Percentiles rank a stretch among this genome's conserved stretches.
These are phyloP conservation scores for Macrocystidia cucumis DNA, from an alignment of 1,284 basidiomycete species.

Conservation along the genomic window DNA sequence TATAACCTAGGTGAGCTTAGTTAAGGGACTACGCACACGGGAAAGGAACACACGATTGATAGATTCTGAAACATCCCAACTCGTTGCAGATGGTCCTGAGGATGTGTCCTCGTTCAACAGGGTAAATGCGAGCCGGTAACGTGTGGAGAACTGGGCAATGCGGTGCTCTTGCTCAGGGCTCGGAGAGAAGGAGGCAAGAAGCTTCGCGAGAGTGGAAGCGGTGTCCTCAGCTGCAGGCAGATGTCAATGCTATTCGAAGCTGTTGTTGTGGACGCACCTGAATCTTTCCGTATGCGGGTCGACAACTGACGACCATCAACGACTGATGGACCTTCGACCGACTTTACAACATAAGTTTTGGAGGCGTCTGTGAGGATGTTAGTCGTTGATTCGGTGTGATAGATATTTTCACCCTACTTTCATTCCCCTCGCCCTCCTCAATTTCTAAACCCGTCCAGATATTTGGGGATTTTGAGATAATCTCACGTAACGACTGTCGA, in stretches of 20 bases:
- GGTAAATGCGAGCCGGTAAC: slow-evolving; percentile 76
- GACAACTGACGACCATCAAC: too few relatives aligned
- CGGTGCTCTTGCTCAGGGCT: slow-evolving; percentile 40
- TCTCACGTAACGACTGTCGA: too few relatives aligned
- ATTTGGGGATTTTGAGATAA: too few relatives aligned
- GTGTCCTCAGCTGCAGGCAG: not conserved
- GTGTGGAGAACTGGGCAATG: slow-evolving; percentile 68
- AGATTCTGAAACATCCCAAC: slow-evolving; percentile 69
- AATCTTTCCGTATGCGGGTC: too few relatives aligned
- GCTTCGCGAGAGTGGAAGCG: slow-evolving; percentile 25
- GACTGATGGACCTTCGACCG: too few relatives aligned
- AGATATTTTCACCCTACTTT: too few relatives aligned
- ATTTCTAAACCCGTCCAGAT: too few relatives aligned
- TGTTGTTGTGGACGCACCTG: too few relatives aligned
- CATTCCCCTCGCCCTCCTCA: too few relatives aligned
- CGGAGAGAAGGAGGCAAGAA: slow-evolving; percentile 46
- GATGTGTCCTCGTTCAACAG: slow-evolving; percentile 84
- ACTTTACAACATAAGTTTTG: too few relatives aligned
- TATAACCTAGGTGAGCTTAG: slow-evolving; percentile 43
- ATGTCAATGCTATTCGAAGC: slow-evolving; percentile 5
- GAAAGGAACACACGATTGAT: slow-evolving; percentile 49
- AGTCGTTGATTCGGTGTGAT: too few relatives aligned
- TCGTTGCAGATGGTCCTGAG: slow-evolving; percentile 48
- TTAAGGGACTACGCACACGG: slow-evolving; percentile 9
- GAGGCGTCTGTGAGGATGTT: too few relatives aligned